Base-by-base conservation (phyloP, 352 stramenopile species). In the Globisporangium echinulatum region DNA sequence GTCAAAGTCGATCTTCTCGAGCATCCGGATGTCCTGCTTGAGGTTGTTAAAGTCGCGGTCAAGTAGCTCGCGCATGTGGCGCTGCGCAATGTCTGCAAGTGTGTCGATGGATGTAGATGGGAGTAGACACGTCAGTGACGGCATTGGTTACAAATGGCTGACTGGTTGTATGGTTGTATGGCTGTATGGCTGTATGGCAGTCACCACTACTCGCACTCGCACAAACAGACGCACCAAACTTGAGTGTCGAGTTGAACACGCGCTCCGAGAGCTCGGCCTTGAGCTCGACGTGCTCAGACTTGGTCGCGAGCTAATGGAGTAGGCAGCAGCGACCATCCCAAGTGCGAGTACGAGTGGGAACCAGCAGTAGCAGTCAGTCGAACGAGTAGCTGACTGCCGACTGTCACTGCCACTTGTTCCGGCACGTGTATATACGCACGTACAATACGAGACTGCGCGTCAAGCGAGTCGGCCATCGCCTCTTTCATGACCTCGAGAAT, bases 1-100 rank as follows among this genome's bases (percentile, higher is more conserved):
- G 68, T 95, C 85, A 56, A 95, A 93, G 60, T 95, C 85, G 63
- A 93, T 90, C 64, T 95, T 93, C 68, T 95, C 85, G 9, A 92
- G 76, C 85, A 95, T 93, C 55, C 85, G 83, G 64, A 95, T 95
- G 64, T 95, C 85, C 61, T 93, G 83, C 69, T 95, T 95, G 38
- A 95, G 72, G 53, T 87, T 93, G 70, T 91, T 95, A 59, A 95
- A 95, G 71, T 95, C 85, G 38, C 85, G 80, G 61, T 93, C 85
- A 17, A 93, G 78, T 48, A 95, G 75, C 75, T 95, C 85, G 38
- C 85, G 84, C 63, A 87, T 91, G 68, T 95, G 85, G 17, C 85
- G 83, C 63, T 95, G 85, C n/a, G 85, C 82, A 65, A 95, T 92
- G 56, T 95, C 85, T 94, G 49, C 19, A 52, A 9, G 15, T 3